Evolutionary conservation across 257 asterid genomes (phyloP).

Genomic region (Fraxinus anomala): DNA sequence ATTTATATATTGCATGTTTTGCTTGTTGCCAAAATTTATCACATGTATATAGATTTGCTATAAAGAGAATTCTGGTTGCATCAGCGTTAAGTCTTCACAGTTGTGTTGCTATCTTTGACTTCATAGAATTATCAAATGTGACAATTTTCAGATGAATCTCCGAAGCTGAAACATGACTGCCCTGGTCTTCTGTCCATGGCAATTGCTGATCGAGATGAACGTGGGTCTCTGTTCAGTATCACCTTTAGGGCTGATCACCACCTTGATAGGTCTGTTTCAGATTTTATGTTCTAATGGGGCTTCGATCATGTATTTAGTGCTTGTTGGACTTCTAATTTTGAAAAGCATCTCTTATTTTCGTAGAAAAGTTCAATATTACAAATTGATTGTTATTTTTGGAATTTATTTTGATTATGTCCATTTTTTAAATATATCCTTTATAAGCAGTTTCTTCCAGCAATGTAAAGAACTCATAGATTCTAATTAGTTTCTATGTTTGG

Average conservation of each 20-base stretch:
- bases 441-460: neutral
- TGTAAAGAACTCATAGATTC: neutral
- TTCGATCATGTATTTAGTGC: neutral
- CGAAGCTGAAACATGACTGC: slow-evolving; percentile 79
- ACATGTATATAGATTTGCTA: neutral
- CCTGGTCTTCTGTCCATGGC: slow-evolving; percentile 96
- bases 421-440: neutral
- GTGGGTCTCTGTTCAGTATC: slow-evolving; percentile 78
- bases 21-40: neutral
- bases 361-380: neutral
- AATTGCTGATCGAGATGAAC: slow-evolving; percentile 80
- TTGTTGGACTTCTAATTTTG: neutral
- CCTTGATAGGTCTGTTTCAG: slow-evolving; percentile 72
- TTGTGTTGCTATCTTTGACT: neutral
- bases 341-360: neutral
- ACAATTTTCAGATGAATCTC: slow-evolving; percentile 66
- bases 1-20: neutral
- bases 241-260: slow-evolving; percentile 89
- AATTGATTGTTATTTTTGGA: neutral
- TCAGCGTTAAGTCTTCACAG: neutral
- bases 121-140: neutral
- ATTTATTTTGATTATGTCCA: neutral
- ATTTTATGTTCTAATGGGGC: neutral
- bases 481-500: no score
- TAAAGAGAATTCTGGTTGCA: neutral